phyloP scores from a whole-genome alignment of 495 filamentous ascomycete species.

The Neurospora intermedia region DNA sequence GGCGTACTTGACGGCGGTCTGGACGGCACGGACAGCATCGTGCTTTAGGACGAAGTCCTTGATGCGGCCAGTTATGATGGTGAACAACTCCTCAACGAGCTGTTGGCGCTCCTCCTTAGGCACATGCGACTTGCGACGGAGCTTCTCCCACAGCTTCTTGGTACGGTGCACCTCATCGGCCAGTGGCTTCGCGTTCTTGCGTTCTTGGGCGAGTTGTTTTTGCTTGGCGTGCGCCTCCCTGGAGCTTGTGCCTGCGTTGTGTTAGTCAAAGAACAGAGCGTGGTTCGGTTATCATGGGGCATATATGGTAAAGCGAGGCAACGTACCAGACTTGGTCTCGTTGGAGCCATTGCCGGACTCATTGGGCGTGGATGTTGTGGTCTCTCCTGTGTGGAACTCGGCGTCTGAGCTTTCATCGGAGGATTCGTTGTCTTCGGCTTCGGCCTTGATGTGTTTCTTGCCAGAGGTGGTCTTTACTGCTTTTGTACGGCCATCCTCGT shows the following conservation, averaged over 20 bases:
- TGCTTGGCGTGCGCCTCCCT: slow-evolving; percentile 88
- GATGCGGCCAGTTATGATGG: slow-evolving; percentile 78
- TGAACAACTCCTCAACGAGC: slow-evolving; percentile 78
- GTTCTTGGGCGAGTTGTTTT: slow-evolving; percentile 74
- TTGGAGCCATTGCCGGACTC: neutral
- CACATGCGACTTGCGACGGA: slow-evolving; percentile 86
- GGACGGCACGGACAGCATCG: slow-evolving; percentile 86
- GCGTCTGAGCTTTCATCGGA: slow-evolving; percentile 15
- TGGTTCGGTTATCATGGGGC: neutral
- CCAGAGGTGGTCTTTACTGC: slow-evolving; percentile 34
- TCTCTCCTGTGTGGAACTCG: neutral
- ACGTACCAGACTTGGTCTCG: neutral
- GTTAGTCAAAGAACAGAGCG: slow-evolving; percentile 12
- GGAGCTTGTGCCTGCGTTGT: slow-evolving; percentile 36
- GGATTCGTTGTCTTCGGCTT: slow-evolving; percentile 25
- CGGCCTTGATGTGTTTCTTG: slow-evolving; percentile 22
- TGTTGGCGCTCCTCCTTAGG: slow-evolving; percentile 73
- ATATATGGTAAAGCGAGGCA: neutral
- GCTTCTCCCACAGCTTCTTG: slow-evolving; percentile 92
- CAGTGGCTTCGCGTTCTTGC: slow-evolving; percentile 85
- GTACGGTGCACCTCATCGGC: slow-evolving; percentile 79
- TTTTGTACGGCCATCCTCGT: slow-evolving; percentile 23
- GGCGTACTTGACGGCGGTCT: slow-evolving; percentile 93
- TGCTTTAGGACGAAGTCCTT: slow-evolving; percentile 98
- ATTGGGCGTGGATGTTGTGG: neutral